Conservation (phyloP, 345 rosid genomes). For the Syzygium grande region DNA sequence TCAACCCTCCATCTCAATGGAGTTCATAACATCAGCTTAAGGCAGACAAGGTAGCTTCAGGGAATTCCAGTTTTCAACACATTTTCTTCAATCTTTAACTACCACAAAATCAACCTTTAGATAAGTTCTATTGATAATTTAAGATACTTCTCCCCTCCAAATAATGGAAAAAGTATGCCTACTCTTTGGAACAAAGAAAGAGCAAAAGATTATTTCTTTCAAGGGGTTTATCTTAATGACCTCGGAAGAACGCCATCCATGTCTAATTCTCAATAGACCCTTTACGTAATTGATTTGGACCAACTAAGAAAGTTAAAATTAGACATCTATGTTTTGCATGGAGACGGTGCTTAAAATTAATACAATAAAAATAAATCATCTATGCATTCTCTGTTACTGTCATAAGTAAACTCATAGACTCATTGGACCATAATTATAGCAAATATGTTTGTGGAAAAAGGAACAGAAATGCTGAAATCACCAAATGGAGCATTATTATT, state of each 20-base stretch:
- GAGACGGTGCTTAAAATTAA: background rate
- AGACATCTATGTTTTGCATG: background rate
- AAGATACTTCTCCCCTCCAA: background rate
- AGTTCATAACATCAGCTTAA: background rate
- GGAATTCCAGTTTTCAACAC: background rate
- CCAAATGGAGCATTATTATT: background rate
- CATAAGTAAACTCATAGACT: background rate
- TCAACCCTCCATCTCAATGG: background rate
- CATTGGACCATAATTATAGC: background rate
- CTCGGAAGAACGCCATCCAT: background rate
- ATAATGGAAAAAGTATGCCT: too few species aligned
- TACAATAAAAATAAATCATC: background rate
- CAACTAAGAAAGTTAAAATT: background rate
- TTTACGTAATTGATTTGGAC: background rate
- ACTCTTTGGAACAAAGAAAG: background rate
- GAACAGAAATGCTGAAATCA: background rate
- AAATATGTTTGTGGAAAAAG: background rate
- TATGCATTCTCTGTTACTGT: background rate
- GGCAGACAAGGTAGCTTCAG: background rate
- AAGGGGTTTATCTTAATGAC: background rate
- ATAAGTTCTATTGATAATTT: background rate
- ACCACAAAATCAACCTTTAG: background rate
- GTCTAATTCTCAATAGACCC: background rate
- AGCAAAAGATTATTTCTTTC: background rate
- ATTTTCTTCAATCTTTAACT: background rate